Conservation (phyloP, 805 yeast genomes). For the Nakazawaea anatomiae region DNA sequence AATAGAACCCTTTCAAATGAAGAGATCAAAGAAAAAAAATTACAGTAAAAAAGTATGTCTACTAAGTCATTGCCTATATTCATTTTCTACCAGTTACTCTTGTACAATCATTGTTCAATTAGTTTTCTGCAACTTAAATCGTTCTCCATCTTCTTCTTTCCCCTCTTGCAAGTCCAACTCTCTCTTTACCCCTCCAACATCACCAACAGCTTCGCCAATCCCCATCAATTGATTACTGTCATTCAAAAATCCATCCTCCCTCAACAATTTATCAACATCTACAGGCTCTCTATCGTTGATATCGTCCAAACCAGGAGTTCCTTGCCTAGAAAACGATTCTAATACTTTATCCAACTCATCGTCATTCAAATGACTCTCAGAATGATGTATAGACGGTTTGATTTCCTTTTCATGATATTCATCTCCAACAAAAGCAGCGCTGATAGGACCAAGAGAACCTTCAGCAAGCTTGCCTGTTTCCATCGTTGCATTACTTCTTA, state of each 20-base stretch:
- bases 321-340: conserved; percentile 14
- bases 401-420: too few species aligned
- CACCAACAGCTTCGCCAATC: neutral
- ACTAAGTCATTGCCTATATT: neutral
- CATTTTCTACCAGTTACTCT: too few species aligned
- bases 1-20: neutral
- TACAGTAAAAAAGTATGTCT: neutral
- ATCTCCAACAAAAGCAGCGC: too few species aligned
- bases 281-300: neutral
- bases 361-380: conserved; percentile 5
- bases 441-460: too few species aligned
- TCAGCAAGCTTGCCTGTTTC: too few species aligned
- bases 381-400: too few species aligned
- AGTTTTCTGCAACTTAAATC: neutral
- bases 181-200: too few species aligned
- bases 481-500: neutral
- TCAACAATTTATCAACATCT: conserved; percentile 9
- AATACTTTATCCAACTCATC: conserved; percentile 14
- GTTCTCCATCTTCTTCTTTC: neutral
- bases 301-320: conserved; percentile 8
- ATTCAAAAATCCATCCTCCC: conserved; percentile 6
- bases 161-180: too few species aligned
- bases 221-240: neutral
- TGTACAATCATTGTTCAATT: neutral
- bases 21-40: neutral